Base-by-base conservation (phyloP, 495 filamentous ascomycete genomes). In the Friedmanniomyces endolithicus region DNA sequence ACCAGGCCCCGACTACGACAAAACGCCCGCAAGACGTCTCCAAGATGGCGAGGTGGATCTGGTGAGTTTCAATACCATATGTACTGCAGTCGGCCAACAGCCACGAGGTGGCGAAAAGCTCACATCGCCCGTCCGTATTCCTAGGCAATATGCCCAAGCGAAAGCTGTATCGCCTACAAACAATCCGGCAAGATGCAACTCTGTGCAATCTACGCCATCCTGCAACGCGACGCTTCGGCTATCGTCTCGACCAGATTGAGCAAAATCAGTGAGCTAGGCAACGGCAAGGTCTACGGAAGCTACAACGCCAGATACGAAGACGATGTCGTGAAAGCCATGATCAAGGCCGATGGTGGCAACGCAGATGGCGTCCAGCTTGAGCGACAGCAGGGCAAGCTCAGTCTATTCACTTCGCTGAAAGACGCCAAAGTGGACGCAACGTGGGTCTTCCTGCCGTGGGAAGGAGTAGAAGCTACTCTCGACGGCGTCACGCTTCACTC, bases 371-470 rank as follows among this genome's bases (percentile, higher is more conserved):
- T 62, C 48, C 46, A 48, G 46, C 37, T 62, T n/a, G 34, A 48
- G 33, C 33, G 46, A 14, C 55, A 60, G 17, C 22, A 56, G 40
- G 59, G 59, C 29, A 62, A 62, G 44, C 35, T 62, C 11, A 47
- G 49, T 31, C 45, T 62, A 6, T 62, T 58, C 20, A 48, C 54
- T 4, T 43, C 56, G 45, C 9, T 55, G 29, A 54, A 52, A 31
- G 27, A 58, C 19, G 59, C 55, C 3, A 12, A 55, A 16, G 34
- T 62, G 16, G 59, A 62, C 44, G 55, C 55, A 12, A 62, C 59
- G 7, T 62, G 59, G 59, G 48, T 62, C 19, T 62, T 62, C 41
- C 46, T 62, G 55, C 59, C 59, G 33, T 62, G 59, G 59, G 59
- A 62, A 41, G 59, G 59, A 7, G 55, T 62, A 3, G 50, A 62